Evolutionary conservation across 495 filamentous ascomycete genomes (phyloP).

Genomic region (Penicillium coffeae): DNA sequence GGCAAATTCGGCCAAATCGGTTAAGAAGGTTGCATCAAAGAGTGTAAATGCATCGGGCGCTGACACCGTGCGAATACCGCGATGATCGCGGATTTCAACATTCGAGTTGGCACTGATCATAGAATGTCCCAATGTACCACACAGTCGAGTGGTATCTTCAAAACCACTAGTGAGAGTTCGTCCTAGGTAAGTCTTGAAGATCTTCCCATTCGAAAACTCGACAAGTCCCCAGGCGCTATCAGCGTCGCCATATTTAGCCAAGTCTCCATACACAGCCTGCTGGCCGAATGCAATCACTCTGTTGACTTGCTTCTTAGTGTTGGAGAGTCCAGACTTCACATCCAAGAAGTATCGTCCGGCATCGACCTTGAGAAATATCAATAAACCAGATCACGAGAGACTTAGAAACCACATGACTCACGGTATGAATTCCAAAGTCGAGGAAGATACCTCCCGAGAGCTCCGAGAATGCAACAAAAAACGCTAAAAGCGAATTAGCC

Average conservation of each 20-base stretch:
- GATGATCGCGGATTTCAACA: slow-evolving; percentile 14
- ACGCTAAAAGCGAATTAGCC: slow-evolving; percentile 7
- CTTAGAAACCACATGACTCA: slow-evolving; percentile 1
- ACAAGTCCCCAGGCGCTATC: slow-evolving; percentile 16
- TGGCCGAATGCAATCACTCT: slow-evolving; percentile 18
- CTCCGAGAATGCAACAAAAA: slow-evolving; percentile 15
- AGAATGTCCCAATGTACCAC: slow-evolving; percentile 15
- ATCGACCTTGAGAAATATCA: slow-evolving; percentile 9
- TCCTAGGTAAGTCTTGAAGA: slow-evolving; percentile 15
- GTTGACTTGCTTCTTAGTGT: slow-evolving; percentile 17
- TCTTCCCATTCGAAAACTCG: slow-evolving; percentile 16
- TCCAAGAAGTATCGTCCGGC: slow-evolving; percentile 16
- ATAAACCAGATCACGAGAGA: background rate
- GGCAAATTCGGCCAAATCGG: slow-evolving; percentile 15
- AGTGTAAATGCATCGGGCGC: slow-evolving; percentile 17
- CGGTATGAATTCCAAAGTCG: slow-evolving; percentile 16
- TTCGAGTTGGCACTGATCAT: slow-evolving; percentile 16
- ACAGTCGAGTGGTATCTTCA: slow-evolving; percentile 14
- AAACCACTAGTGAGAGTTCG: slow-evolving; percentile 16
- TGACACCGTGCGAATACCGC: slow-evolving; percentile 13
- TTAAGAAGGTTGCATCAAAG: slow-evolving; percentile 12
- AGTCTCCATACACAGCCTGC: slow-evolving; percentile 10
- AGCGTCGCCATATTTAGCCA: slow-evolving; percentile 13
- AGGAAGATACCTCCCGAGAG: slow-evolving; percentile 16
- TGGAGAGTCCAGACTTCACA: slow-evolving; percentile 13